Percentiles rank a stretch among this genome's conserved stretches.
Evolutionary conservation across 163 green algal species (phyloP).

Genomic region (Chlorella variabilis): DNA sequence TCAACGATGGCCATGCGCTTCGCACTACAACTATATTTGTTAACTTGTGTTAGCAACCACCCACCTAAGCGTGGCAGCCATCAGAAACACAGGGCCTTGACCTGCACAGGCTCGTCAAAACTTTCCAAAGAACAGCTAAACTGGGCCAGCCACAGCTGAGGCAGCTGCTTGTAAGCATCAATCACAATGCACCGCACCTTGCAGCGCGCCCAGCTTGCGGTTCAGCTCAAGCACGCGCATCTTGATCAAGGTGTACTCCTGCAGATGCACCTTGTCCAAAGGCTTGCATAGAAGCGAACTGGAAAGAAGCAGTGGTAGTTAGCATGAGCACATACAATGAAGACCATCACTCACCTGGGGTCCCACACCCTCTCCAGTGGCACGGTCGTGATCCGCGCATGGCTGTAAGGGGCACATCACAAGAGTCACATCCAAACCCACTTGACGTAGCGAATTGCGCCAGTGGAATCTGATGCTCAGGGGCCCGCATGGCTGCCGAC

Average conservation of each 20-base stretch:
- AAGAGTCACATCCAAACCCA: too few species aligned
- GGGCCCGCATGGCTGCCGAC: too few species aligned
- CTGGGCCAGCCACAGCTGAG: background rate
- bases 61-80: slow-evolving; percentile 92
- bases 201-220: slow-evolving; percentile 78
- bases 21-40: too few species aligned
- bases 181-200: slow-evolving; percentile 26
- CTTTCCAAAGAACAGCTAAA: background rate
- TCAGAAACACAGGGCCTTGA: slow-evolving; percentile 83
- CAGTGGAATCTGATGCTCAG: too few species aligned
- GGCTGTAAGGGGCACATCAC: slow-evolving; percentile 52
- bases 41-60: background rate
- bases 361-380: slow-evolving; percentile 91
- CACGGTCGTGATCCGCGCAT: slow-evolving; percentile 97
- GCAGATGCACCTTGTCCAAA: too few species aligned
- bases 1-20: too few species aligned
- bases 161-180: background rate
- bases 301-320: too few species aligned
- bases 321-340: background rate
- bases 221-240: slow-evolving; percentile 88
- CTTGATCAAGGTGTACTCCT: slow-evolving; percentile 99
- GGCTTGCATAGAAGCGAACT: background rate
- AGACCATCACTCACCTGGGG: slow-evolving; percentile 88
- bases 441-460: too few species aligned
- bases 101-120: too few species aligned